A percentile compares a stretch with the other conserved stretches of the same genome.
phyloP scores from a whole-genome alignment of 148 eudicot genomes.

The Rhododendron mucronatum region DNA sequence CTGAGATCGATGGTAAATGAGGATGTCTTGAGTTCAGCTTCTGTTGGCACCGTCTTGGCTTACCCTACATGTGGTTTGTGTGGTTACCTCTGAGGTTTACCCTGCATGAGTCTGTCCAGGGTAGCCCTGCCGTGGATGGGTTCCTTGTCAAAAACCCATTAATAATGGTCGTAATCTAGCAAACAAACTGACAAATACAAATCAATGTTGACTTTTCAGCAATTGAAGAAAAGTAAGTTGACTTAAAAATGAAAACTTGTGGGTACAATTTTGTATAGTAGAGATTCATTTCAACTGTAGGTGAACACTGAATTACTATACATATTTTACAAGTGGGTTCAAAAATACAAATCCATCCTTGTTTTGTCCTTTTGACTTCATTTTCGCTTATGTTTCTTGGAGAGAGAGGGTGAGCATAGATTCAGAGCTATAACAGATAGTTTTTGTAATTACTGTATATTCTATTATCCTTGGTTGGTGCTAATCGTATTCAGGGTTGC shows the following conservation, averaged over 20 bases:
- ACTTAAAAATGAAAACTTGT: background rate
- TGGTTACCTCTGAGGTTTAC: conserved; percentile 1
- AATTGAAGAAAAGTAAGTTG: background rate
- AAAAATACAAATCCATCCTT: background rate
- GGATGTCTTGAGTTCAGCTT: background rate
- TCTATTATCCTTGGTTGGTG: background rate
- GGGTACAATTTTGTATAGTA: background rate
- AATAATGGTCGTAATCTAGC: background rate
- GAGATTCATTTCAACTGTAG: background rate
- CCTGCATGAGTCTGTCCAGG: background rate
- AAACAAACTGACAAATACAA: background rate
- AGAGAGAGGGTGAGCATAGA: background rate
- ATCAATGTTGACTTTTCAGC: background rate
- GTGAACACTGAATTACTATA: background rate
- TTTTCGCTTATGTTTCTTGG: background rate
- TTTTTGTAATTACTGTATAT: background rate
- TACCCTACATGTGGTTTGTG: background rate
- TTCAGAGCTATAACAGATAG: background rate
- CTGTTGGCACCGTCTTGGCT: background rate
- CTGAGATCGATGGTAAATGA: background rate
- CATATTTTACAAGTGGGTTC: background rate
- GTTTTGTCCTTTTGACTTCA: background rate
- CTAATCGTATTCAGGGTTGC: conserved; percentile 7
- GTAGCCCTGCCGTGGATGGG: background rate
- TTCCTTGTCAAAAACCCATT: background rate